These are phyloP conservation scores for Elsinoe ampelina DNA, from an alignment of 2,329 filamentous ascomycete genomes.

Conservation along the genomic window DNA sequence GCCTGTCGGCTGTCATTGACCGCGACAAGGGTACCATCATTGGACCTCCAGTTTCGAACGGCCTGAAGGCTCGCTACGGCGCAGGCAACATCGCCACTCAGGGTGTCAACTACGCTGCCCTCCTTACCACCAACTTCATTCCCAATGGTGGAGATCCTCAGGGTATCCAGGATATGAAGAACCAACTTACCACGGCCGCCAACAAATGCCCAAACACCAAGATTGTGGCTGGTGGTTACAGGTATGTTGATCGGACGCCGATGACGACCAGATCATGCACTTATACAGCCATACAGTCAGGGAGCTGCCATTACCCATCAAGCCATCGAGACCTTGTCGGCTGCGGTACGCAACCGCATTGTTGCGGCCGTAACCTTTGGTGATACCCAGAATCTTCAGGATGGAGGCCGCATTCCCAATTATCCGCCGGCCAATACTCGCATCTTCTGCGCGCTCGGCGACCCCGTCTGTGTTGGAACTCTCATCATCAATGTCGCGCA, in stretches of 20 bases:
- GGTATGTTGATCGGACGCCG: neutral
- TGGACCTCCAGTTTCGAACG: conserved; percentile 16
- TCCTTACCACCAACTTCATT: conserved; percentile 8
- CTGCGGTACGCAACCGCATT: conserved; percentile 24
- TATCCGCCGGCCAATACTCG: conserved; percentile 25
- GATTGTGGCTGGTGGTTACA: conserved; percentile 24
- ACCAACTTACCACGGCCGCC: conserved; percentile 17
- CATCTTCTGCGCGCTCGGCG: conserved; percentile 23
- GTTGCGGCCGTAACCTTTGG: conserved; percentile 27
- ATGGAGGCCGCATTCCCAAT: conserved; percentile 26
- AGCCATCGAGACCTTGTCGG: conserved; percentile 25
- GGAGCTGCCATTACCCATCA: conserved; percentile 32
- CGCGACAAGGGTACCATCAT: conserved; percentile 36
- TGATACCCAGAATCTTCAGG: conserved; percentile 31
- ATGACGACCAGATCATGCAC: neutral
- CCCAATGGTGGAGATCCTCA: conserved; percentile 7
- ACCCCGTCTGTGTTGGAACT: conserved; percentile 22
- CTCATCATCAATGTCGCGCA: conserved; percentile 23
- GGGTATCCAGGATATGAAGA: conserved; percentile 15
- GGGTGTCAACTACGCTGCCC: conserved; percentile 18
- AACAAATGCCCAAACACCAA: conserved; percentile 23
- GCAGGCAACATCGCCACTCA: conserved; percentile 17
- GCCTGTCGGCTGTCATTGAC: conserved; percentile 34
- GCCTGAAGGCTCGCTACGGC: conserved; percentile 15
- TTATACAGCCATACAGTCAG: conserved; percentile 20